phyloP scores from a whole-genome alignment of 1,284 basidiomycete genomes.

The Wolfiporia cocos region DNA sequence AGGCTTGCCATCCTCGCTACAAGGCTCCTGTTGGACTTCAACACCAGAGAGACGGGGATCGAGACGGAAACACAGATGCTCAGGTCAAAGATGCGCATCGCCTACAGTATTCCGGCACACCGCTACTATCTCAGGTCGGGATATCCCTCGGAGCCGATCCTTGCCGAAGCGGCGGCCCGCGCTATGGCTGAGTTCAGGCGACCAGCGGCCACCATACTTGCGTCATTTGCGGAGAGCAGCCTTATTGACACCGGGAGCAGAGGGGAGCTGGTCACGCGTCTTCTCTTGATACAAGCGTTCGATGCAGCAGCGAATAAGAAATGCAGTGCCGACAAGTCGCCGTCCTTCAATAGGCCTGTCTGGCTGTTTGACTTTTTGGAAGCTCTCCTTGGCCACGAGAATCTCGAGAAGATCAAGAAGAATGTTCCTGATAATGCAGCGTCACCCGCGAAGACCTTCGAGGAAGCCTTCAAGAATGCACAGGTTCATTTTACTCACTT shows the following conservation, averaged over 20 bases:
- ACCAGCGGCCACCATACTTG: background rate
- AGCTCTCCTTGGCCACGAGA: constrained; percentile 4
- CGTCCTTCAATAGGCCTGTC: background rate
- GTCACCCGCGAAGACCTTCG: background rate
- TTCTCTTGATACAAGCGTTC: constrained; percentile 5
- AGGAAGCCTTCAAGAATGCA: constrained; percentile 6
- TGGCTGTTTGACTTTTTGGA: constrained; percentile 3
- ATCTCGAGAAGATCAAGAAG: background rate
- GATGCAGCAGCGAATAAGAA: constrained; percentile 1
- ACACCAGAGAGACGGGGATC: background rate
- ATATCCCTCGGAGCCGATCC: constrained; percentile 6
- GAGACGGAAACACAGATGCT: background rate
- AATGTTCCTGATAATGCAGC: background rate
- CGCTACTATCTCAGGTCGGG: constrained; percentile 4
- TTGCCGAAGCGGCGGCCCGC: constrained; percentile 8
- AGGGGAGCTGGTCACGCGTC: constrained; percentile 6
- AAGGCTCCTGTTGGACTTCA: background rate
- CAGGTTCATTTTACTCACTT: constrained; percentile 9
- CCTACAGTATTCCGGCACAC: background rate
- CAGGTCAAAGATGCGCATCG: constrained; percentile 3
- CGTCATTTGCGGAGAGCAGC: background rate
- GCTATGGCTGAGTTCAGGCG: background rate
- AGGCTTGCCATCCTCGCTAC: background rate
- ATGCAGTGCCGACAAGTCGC: too few species aligned
- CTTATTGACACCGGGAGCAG: constrained; percentile 5